Evolutionary conservation across 2,329 filamentous ascomycete genomes (phyloP), one percentile per base, ranked within the genome.

Genomic region (Aspergillus sp.): DNA sequence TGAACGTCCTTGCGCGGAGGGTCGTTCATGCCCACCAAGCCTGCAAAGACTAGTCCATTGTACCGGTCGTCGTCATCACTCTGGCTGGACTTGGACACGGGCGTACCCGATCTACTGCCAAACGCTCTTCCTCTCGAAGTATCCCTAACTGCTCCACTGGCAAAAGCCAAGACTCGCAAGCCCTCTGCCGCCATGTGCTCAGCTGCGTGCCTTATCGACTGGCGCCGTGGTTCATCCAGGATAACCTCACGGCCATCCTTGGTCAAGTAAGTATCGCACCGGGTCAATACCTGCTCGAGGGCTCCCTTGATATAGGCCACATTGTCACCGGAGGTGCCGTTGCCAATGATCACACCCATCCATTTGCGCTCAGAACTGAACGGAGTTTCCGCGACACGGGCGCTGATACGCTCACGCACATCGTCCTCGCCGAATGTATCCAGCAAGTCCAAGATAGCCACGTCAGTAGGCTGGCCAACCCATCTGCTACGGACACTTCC

Each of bases 301-400:
- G 95, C 91, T 32, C 95, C 96, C 74, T 99, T 99, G 80, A 98
- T 91, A 74, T 98, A 99, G 0, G 92, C 93, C 66, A 92, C 88
- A 70, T 96, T 91, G 63, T 86, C 83, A 21, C 82, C 80, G 47
- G 79, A 71, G 59, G 74, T 77, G 32, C 78, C 76, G 63, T 76
- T 79, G 30, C 87, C 87, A 67, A 97, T 91, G 2, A 92, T 90
- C 28, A 97, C 93, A 36, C 96, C 96, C 96, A 99, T 99, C 94
- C 94, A 99, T 77, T 99, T 99, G 59, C 94, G 87, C 73, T 97
- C 92, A 1, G 95, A 99, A 74, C 94, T 98, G 77, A 99, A 99
- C 0, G 95, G 93, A 0, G 91, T 93, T 75, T 99, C 95, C 47
- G 88, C 87, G 32, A 90, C 86, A 52, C 94, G 90, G 32, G 85